Base-by-base conservation (phyloP, 2,329 filamentous ascomycete species). In the Cryphonectria parasitica region DNA sequence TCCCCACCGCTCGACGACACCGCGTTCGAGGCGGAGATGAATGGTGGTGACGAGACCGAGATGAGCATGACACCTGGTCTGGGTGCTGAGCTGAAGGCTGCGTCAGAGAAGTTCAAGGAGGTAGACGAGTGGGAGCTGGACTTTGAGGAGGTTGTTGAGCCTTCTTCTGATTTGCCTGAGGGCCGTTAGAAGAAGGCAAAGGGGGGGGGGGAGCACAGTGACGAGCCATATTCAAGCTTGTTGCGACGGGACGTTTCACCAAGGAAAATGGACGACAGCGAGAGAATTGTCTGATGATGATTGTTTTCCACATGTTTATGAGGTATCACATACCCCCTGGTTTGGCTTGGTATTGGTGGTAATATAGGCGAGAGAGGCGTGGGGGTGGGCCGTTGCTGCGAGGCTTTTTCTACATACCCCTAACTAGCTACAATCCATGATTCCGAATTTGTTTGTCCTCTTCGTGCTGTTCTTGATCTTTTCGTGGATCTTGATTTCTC, bases 81-180 rank as follows among this genome's bases (percentile, higher is more conserved):
- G 64, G 81, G 85, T 34, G 79, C 85, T 58, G 88, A 90, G 82
- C 81, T 92, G 72, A 87, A 87, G 79, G 82, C 84, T 65, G 87
- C 88, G 56, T 83, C 83, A 13, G 85, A 82, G 77, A 91, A 91
- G 79, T 92, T 92, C 75, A 84, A 87, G 77, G 90, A 92, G 79
- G 90, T 92, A 56, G 90, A 92, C 77, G 83, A 85, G 79, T 92
- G 89, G 89, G 84, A 90, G 79, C 80, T 92, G 72, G 88, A 89
- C 66, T 92, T 88, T 78, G 90, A 92, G 81, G 88, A 90, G 74
- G 84, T 89, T 64, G 85, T 84, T 31, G 84, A 87, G 78, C 84
- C 83, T 72, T 86, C 85, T 70, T 89, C 87, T 28, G 87, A 87
- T 1, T 79, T 80, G 52, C 83, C 84, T 74, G 71, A 72, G 63